phyloP scores from a whole-genome alignment of 371 early-diverging fungal genomes.

The Amoeboaphelidium protococcarum region DNA sequence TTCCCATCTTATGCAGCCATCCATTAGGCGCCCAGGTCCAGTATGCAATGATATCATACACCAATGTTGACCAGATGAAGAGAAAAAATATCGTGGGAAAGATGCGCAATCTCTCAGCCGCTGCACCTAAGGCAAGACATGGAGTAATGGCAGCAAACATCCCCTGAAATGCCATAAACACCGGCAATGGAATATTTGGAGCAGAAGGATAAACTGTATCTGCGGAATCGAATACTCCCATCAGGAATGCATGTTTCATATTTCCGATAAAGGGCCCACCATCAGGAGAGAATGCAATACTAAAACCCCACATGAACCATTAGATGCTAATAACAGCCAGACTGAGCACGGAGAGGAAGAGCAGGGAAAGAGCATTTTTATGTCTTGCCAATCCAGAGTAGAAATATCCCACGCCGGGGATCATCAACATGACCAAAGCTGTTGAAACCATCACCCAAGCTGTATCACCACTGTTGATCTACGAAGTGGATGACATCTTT shows the following conservation, averaged over 20 bases:
- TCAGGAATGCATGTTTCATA: background rate
- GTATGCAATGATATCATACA: constrained; percentile 4
- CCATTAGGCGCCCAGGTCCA: constrained; percentile 5
- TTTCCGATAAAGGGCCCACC: constrained; percentile 2
- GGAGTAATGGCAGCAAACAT: constrained; percentile 4
- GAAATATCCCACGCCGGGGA: constrained; percentile 5
- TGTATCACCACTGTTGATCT: too few relatives aligned
- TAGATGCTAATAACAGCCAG: constrained; percentile 2
- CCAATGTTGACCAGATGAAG: constrained; percentile 4
- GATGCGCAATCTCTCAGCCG: constrained; percentile 3
- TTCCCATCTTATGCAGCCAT: constrained; percentile 20
- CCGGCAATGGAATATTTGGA: constrained; percentile 1
- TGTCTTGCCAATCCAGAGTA: constrained; percentile 3
- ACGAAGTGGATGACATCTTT: too few relatives aligned
- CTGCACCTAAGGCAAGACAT: constrained; percentile 2
- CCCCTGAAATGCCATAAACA: constrained; percentile 1
- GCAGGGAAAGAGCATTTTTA: constrained; percentile 3
- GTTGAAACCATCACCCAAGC: constrained; percentile 1
- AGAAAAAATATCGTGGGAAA: constrained; percentile 3
- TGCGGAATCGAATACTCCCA: background rate
- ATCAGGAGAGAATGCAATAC: constrained; percentile 2
- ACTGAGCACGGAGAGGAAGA: constrained; percentile 2
- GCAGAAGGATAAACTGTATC: background rate
- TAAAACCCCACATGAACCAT: constrained; percentile 5
- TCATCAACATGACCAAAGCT: constrained; percentile 4